These are phyloP conservation scores for Gaeumannomyces sp. DNA, from an alignment of 2,329 filamentous ascomycete species.

Conservation along the genomic window DNA sequence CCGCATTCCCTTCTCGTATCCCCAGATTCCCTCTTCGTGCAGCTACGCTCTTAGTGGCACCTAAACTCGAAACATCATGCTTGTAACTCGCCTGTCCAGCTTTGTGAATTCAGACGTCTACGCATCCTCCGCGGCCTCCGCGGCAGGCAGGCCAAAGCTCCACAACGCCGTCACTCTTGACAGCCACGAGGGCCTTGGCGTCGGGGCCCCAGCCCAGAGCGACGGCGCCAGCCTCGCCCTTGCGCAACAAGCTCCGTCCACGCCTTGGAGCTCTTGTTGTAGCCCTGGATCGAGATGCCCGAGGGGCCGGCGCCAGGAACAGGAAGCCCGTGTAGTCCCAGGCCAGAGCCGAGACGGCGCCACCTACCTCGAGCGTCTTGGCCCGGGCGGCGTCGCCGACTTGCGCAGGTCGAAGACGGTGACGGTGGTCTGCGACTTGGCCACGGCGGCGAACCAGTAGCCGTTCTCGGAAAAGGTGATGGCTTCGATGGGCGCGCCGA, in stretches of 20 bases:
- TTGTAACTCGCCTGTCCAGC: neutral
- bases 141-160: conserved; percentile 6
- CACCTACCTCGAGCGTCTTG: conserved; percentile 81
- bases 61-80: neutral
- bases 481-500: conserved; percentile 64
- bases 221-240: conserved; percentile 61
- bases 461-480: conserved; percentile 93
- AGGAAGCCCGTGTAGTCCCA: conserved; percentile 97
- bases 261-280: conserved; percentile 75
- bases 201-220: conserved; percentile 71
- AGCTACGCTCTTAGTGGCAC: neutral
- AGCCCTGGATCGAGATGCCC: conserved; percentile 83
- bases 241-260: conserved; percentile 85
- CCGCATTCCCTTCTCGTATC: neutral
- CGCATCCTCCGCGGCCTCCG: conserved; percentile 3
- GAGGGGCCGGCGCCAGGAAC: conserved; percentile 81
- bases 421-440: conserved; percentile 69
- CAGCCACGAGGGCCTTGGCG: conserved; percentile 66
- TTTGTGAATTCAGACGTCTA: neutral
- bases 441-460: conserved; percentile 84
- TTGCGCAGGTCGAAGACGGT: conserved; percentile 92
- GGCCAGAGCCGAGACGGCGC: conserved; percentile 67
- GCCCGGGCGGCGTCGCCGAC: conserved; percentile 74
- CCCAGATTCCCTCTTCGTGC: neutral
- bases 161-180: conserved; percentile 70